Base-by-base conservation (phyloP, 495 filamentous ascomycete species). In the Penicillium steckii region DNA sequence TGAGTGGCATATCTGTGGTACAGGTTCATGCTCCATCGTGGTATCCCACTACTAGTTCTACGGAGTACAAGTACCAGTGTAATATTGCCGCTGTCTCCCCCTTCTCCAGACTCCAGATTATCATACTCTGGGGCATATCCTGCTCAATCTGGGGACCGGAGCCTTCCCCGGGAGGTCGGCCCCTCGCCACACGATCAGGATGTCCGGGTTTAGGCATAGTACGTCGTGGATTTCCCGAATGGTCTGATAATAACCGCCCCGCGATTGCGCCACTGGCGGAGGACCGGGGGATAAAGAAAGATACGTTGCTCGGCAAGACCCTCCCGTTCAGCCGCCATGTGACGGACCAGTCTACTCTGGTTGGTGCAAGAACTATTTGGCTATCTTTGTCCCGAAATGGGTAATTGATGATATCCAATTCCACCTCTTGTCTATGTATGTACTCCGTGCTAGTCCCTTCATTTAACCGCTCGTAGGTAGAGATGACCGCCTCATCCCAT, bases 221-320 rank as follows among this genome's bases (percentile, higher is more conserved):
- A 29, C 12, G 6, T 29, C 27, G 27, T 29, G 27, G 27, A n/a
- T 35, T 35, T 35, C 32, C 32, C 32, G 32, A 35, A 35, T 35
- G 13, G n/a, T 15, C 32, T 35, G 32, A 35, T 35, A 17, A 35
- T 35, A 35, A 35, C 32, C 17, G 37, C 37, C 37, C 37, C 37
- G 37, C 37, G 37, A 41, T 41, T 19, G 37, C 37, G 37, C 37
- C 37, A 41, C 19, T 8, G 8, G 23, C 40, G 17, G 47, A 30
- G 23, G 37, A 10, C 37, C n/a, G 13, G 37, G 40, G 65, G 63
- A 67, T 59, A 62, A 62, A 60, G 57, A 64, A 60, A 67, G 63
- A 65, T 58, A 68, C 61, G 59, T 46, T 48, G 50, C 43, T 60
- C 57, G 49, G 60, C 51, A 55, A 60, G 51, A 22, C 18, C 42